Evolutionary conservation across 345 rosid species (phyloP).

Genomic region (Bruguiera gymnorhiza): DNA sequence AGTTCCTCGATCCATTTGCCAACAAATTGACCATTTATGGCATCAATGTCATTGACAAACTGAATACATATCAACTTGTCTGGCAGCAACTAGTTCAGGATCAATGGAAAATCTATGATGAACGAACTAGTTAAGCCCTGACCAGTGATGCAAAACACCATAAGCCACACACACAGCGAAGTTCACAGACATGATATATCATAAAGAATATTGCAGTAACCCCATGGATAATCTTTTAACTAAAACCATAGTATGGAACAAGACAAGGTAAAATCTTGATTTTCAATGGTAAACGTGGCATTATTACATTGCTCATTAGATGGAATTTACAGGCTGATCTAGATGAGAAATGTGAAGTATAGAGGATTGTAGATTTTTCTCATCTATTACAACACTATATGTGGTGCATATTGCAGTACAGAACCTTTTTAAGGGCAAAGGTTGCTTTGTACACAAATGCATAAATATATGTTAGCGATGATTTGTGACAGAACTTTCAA

Average conservation of each 20-base stretch:
- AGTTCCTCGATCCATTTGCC: too few species aligned
- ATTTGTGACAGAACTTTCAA: conserved; percentile 10
- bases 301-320: not conserved
- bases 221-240: not conserved
- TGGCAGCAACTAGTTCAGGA: too few species aligned
- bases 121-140: too few species aligned
- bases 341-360: not conserved
- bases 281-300: not conserved
- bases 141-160: not conserved
- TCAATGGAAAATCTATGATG: too few species aligned
- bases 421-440: not conserved
- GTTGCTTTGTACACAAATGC: not conserved
- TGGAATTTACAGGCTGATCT: not conserved
- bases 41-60: too few species aligned
- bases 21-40: too few species aligned
- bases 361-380: not conserved
- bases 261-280: not conserved
- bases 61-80: too few species aligned
- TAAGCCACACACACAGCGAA: not conserved
- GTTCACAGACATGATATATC: not conserved
- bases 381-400: not conserved
- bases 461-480: not conserved
- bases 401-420: not conserved
- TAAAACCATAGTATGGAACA: not conserved
- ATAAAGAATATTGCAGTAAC: not conserved